Base-by-base conservation (phyloP, 768 basidiomycete species). In the Suillus subluteus region DNA sequence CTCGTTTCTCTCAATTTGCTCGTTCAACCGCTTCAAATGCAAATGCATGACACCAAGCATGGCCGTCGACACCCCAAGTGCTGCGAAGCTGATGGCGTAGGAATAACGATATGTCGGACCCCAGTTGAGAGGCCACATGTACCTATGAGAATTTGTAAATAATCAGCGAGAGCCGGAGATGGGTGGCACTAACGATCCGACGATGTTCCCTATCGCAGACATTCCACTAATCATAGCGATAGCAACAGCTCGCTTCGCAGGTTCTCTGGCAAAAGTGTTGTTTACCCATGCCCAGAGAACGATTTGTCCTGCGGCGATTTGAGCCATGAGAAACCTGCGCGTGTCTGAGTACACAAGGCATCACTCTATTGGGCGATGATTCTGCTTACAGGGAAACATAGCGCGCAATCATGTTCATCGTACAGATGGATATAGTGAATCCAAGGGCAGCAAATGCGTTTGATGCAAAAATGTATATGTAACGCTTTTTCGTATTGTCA, bases 161-260 rank as follows among this genome's bases (percentile, higher is more conserved):
- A 15, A 21, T 63, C 35, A 54, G 52, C 26, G 26, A 59, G 30
- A 67, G n/a, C 32, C 23, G 55, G 16, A 66, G 64, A 43, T 40
- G 15, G 38, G 63, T 72, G 54, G 9, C 32, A 85, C 86, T 79
- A 80, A 94, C 80, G 91, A 88, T 66, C 94, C 94, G 54, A 87
- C 79, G 58, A 96, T 82, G 79, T 94, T 95, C 0, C 94, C 94
- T 4, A 91, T 82, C 73, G 92, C 90, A 15, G 89, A 89, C 71
- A 92, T 87, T 52, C 88, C 86, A 74, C 94, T 92, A 72, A 94
- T 87, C 63, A 91, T 75, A 0, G 92, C 94, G 44, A 95, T 80
- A 16, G 89, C 89, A n/a, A 94, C 89, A 6, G 93, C 91, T 12
- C 94, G 88, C 76, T 95, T 95, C 26, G 89, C 86, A 2, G 93